Base-by-base conservation (phyloP, 148 eudicot genomes). In the Spergularia marina region DNA sequence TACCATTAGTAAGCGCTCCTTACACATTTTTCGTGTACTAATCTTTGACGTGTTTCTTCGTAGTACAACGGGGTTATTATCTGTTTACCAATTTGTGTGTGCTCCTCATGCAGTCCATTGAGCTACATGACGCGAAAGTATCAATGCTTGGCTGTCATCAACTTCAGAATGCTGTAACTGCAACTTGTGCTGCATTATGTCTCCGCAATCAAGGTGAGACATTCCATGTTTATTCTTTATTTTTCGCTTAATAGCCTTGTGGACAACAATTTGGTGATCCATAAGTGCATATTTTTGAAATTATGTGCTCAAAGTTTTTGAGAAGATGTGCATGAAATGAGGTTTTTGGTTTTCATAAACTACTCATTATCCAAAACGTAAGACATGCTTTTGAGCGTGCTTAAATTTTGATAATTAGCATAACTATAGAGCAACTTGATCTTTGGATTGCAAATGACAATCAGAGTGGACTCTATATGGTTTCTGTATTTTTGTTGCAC, bases 161-260 rank as follows among this genome's bases (percentile, higher is more conserved):
- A 78, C 94, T 95, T 77, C 97, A 85, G 77, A 92, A 95, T 84
- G 99, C 99, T 73, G 85, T 78, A 68, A 95, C 99, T 64, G 99
- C 99, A 56, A 86, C 92, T 62, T 91, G 96, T 87, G 86, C 91
- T 65, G 96, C 99, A 36, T 86, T 92, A 69, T 89, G 91, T 80
- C 96, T 92, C 65, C 91, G 82, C 40, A 60, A 84, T 79, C 92
- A 89, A 89, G 97, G 99, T 94, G 73, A 76, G 74, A 25, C 17
- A 47, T 56, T 53, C 57, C 47, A 9, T 44, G 54, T 61, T 72
- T 56, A 10, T 23, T 16, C 53, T 17, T 65, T 34, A 59, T 23
- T 77, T 71, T 59, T 7, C 30, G 36, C 36, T 23, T 60, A 36
- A 44, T 70, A 25, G 36, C 17, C 16, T 61, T 62, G 13, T 49